A percentile compares a stretch with the other conserved stretches of the same genome.
phyloP scores from a whole-genome alignment of 2,329 filamentous ascomycete genomes.

The Nigrospora oryzae region DNA sequence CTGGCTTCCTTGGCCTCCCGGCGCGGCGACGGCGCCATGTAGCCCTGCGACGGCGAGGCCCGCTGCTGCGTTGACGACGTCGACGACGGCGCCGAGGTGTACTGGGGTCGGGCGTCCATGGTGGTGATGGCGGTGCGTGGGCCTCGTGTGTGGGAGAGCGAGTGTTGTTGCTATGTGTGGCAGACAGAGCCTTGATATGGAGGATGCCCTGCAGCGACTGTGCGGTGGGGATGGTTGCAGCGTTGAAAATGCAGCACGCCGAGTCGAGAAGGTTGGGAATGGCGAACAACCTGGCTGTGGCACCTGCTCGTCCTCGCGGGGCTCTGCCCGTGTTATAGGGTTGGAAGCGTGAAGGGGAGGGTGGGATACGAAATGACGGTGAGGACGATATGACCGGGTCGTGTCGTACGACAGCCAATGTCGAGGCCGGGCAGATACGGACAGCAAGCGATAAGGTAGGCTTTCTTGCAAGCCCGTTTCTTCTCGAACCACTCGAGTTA shows the following conservation, averaged over 20 bases:
- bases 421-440: neutral
- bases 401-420: neutral
- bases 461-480: no score
- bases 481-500: no score
- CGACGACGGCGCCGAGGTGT: conserved; percentile 5
- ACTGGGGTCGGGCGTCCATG: conserved; percentile 19
- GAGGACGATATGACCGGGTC: neutral
- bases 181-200: neutral
- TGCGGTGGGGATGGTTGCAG: conserved; percentile 1
- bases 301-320: neutral
- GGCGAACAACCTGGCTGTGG: conserved; percentile 1
- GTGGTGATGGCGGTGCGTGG: conserved; percentile 2
- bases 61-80: conserved; percentile 6
- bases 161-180: neutral
- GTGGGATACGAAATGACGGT: neutral
- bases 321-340: neutral
- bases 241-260: neutral
- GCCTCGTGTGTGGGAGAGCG: neutral
- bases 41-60: conserved; percentile 7
- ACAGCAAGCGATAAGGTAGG: no score
- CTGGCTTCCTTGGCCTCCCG: conserved; percentile 18
- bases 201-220: neutral
- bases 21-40: conserved; percentile 10
- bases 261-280: neutral
- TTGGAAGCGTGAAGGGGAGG: neutral